A percentile compares a stretch with the other conserved stretches of the same genome.
Evolutionary conservation across 2,329 filamentous ascomycete genomes (phyloP).

Genomic region (Aspergillus sp.): DNA sequence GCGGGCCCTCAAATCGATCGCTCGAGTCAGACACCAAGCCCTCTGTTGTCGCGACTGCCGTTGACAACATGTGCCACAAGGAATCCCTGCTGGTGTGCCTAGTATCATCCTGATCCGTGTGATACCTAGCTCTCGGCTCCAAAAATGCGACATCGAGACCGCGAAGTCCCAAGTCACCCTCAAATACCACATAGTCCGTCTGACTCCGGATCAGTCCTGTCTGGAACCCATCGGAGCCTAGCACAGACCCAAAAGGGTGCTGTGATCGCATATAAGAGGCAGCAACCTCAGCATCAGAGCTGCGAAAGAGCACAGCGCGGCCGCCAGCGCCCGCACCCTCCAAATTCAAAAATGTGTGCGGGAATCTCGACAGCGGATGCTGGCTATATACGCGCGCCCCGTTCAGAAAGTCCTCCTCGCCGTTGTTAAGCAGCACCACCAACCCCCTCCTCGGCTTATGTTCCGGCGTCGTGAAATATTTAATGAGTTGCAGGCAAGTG

Average conservation of each 20-base stretch:
- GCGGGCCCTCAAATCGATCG: conserved; percentile 62
- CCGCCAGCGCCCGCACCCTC: conserved; percentile 94
- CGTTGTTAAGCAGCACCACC: conserved; percentile 87
- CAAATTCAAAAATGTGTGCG: conserved; percentile 88
- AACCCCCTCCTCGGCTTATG: conserved; percentile 77
- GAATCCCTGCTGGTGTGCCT: conserved; percentile 66
- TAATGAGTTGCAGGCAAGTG: conserved; percentile 80
- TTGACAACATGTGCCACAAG: conserved; percentile 94
- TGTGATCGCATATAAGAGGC: conserved; percentile 69
- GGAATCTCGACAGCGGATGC: conserved; percentile 75
- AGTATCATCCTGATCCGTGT: conserved; percentile 84
- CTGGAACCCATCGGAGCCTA: conserved; percentile 82
- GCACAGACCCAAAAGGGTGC: conserved; percentile 79
- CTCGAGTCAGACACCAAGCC: conserved; percentile 68
- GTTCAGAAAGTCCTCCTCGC: conserved; percentile 88
- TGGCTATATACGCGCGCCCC: conserved; percentile 83
- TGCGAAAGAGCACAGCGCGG: conserved; percentile 80
- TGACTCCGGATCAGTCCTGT: conserved; percentile 75
- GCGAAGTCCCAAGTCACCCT: conserved; percentile 73
- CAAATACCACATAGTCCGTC: conserved; percentile 87
- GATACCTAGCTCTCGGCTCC: conserved; percentile 80
- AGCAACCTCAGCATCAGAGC: conserved; percentile 83
- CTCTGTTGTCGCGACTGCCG: conserved; percentile 71
- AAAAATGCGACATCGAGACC: conserved; percentile 93
- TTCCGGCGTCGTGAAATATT: conserved; percentile 73